A percentile compares a stretch with the other conserved stretches of the same genome.
Conservation (phyloP, 2,329 filamentous ascomycete species). For the Botrytis galanthina region DNA sequence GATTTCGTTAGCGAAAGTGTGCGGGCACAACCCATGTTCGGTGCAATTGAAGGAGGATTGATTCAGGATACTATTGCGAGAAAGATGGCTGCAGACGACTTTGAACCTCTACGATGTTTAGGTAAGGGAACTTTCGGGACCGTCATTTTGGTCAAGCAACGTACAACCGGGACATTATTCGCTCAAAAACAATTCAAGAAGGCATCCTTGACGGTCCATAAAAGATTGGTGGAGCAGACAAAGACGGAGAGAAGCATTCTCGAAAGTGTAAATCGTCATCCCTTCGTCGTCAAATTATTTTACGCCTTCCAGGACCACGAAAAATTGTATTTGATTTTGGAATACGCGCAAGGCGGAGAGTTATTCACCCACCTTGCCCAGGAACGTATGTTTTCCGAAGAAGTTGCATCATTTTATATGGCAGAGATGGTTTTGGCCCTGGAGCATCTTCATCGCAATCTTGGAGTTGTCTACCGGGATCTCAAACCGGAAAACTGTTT, state of each 20-base stretch:
- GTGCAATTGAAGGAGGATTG: conserved; percentile 54
- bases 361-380: conserved; percentile 92
- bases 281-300: conserved; percentile 96
- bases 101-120: conserved; percentile 84
- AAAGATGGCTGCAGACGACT: conserved; percentile 91
- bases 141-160: conserved; percentile 89
- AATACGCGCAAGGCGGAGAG: conserved; percentile 96
- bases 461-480: conserved; percentile 95
- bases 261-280: conserved; percentile 93
- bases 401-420: conserved; percentile 94
- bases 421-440: conserved; percentile 95
- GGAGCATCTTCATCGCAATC: conserved; percentile 84
- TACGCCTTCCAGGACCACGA: conserved; percentile 98
- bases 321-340: conserved; percentile 94
- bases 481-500: conserved; percentile 98
- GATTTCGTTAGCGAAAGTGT: conserved; percentile 76
- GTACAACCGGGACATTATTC: conserved; percentile 80
- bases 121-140: conserved; percentile 97
- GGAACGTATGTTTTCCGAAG: conserved; percentile 92
- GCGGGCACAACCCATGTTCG: conserved; percentile 40
- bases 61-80: conserved; percentile 49
- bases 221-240: conserved; percentile 93
- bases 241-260: conserved; percentile 94
- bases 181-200: conserved; percentile 99
- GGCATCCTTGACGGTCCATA: conserved; percentile 90